Percentiles rank a stretch among this genome's conserved stretches.
phyloP scores from a whole-genome alignment of 192 early-diverging fungal species.

The Rhizophagus sp. region DNA sequence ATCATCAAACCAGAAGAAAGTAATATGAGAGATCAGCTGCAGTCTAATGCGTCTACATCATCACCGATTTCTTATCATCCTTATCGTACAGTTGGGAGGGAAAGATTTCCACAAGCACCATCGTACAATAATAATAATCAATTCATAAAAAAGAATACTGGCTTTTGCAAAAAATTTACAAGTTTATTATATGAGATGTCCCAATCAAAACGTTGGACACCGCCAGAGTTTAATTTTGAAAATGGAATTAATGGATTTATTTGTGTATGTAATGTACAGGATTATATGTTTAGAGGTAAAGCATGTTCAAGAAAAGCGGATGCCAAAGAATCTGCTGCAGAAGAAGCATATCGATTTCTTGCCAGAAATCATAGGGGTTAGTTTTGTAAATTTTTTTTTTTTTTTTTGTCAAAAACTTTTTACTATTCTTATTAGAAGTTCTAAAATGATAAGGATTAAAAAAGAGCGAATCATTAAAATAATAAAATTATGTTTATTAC shows the following conservation, averaged over 20 bases:
- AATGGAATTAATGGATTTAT: background rate
- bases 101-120: background rate
- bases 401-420: no score
- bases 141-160: background rate
- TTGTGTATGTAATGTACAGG: background rate
- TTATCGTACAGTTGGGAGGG: background rate
- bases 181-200: constrained; percentile 9
- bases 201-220: constrained; percentile 6
- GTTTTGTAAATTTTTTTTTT: no score
- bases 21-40: background rate
- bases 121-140: background rate
- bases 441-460: no score
- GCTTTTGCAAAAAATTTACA: background rate
- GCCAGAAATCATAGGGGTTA: background rate
- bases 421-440: no score
- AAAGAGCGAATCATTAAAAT: no score
- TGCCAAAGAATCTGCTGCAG: background rate
- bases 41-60: background rate
- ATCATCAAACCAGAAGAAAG: background rate
- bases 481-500: no score
- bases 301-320: background rate
- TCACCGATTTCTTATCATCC: background rate
- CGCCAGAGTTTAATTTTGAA: background rate
- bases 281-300: background rate
- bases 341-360: background rate